Percentiles rank a stretch among this genome's conserved stretches.
phyloP scores from a whole-genome alignment of 768 basidiomycete species.

The Naganishia onofrii region DNA sequence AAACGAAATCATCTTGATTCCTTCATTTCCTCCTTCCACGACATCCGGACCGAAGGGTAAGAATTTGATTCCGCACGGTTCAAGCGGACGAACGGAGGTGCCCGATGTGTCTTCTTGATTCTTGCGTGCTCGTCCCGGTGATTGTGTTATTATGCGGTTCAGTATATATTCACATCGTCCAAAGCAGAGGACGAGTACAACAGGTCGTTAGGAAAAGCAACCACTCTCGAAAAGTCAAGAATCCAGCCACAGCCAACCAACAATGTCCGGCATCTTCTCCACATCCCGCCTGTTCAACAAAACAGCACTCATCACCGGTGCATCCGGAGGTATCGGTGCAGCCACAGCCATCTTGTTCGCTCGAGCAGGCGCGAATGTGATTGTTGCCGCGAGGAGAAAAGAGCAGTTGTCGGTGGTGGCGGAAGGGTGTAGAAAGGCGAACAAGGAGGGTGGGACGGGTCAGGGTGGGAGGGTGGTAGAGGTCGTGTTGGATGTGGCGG shows the following conservation, averaged over 20 bases:
- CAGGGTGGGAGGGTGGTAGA: constrained; percentile 74
- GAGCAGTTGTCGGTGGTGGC: constrained; percentile 72
- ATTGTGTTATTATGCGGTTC: constrained; percentile 75
- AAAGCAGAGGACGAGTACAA: constrained; percentile 67
- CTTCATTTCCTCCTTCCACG: background rate
- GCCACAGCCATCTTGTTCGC: constrained; percentile 73
- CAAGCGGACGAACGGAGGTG: background rate
- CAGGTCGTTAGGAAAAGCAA: too few species aligned
- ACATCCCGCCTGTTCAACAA: constrained; percentile 50
- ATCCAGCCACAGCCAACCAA: constrained; percentile 6
- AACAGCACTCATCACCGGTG: constrained; percentile 57
- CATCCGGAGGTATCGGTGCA: constrained; percentile 34
- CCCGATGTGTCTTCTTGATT: background rate
- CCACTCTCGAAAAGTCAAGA: too few species aligned
- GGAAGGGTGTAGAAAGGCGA: constrained; percentile 65
- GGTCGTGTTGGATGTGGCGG: constrained; percentile 74
- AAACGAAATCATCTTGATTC: too few species aligned
- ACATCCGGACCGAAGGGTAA: background rate
- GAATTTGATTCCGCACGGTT: too few species aligned
- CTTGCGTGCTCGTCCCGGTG: too few species aligned
- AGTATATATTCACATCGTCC: constrained; percentile 90
- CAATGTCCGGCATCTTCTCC: constrained; percentile 30
- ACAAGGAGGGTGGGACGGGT: constrained; percentile 67
- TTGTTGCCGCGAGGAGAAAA: constrained; percentile 73
- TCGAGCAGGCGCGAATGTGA: constrained; percentile 85